phyloP scores from a whole-genome alignment of 2,329 filamentous ascomycete species.

The Aspergillus pseudoterreus region DNA sequence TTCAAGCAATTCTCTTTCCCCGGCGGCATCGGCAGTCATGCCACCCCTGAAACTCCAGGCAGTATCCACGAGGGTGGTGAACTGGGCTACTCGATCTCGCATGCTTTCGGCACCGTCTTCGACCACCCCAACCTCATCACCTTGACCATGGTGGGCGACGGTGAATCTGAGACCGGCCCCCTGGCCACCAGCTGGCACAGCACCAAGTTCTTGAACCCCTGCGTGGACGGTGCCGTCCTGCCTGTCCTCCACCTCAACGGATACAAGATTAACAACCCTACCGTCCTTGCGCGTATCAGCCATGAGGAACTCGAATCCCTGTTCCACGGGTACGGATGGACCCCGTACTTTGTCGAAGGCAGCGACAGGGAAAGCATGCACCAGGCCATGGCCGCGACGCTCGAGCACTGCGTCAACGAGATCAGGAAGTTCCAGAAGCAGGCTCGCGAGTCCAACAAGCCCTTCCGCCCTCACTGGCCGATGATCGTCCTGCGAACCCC shows the following conservation, averaged over 20 bases:
- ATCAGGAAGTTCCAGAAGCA: conserved; percentile 68
- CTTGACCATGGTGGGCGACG: conserved; percentile 74
- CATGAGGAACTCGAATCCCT: conserved; percentile 68
- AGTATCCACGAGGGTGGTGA: conserved; percentile 77
- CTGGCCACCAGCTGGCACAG: conserved; percentile 78
- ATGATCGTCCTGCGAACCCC: conserved; percentile 75
- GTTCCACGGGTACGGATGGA: conserved; percentile 73
- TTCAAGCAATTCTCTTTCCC: conserved; percentile 84
- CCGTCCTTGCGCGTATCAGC: conserved; percentile 67
- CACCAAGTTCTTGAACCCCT: conserved; percentile 77
- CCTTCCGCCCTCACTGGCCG: conserved; percentile 70
- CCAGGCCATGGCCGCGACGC: conserved; percentile 73
- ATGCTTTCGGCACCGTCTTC: conserved; percentile 73
- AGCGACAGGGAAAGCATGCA: conserved; percentile 72
- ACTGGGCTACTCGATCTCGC: conserved; percentile 75
- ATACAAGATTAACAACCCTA: conserved; percentile 83
- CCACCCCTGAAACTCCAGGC: conserved; percentile 74
- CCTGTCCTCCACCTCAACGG: conserved; percentile 76
- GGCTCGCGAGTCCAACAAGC: conserved; percentile 65
- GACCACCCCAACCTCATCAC: conserved; percentile 72
- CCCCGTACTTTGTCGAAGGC: conserved; percentile 76
- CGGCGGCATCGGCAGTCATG: conserved; percentile 72
- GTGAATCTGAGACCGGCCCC: conserved; percentile 76
- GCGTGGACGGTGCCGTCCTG: conserved; percentile 72
- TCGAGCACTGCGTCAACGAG: conserved; percentile 68